Evolutionary conservation across 495 filamentous ascomycete species (phyloP).

Genomic region (Penicillium angulare): DNA sequence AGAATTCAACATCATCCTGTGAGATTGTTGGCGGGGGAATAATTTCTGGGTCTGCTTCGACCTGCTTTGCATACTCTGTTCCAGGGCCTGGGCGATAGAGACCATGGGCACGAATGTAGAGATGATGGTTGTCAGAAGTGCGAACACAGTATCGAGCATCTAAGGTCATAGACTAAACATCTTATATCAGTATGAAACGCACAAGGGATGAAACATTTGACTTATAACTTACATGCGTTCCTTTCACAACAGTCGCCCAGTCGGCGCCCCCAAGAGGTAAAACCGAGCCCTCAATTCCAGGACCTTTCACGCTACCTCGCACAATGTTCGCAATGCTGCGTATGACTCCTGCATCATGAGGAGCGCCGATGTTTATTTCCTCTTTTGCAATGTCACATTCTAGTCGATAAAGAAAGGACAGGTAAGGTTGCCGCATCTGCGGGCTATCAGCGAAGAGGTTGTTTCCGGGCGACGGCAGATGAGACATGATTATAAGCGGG

Average conservation of each 20-base stretch:
- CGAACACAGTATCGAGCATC: constrained; percentile 32
- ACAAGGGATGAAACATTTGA: background rate
- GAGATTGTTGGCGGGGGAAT: constrained; percentile 21
- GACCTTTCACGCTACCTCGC: constrained; percentile 27
- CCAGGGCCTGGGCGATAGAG: constrained; percentile 33
- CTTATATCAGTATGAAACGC: background rate
- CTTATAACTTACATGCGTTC: constrained; percentile 24
- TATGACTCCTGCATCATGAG: constrained; percentile 20
- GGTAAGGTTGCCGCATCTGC: constrained; percentile 26
- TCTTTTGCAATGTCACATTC: constrained; percentile 26
- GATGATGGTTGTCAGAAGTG: constrained; percentile 24
- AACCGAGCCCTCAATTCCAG: constrained; percentile 22
- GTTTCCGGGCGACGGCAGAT: constrained; percentile 22
- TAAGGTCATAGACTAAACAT: constrained; percentile 30
- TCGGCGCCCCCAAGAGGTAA: constrained; percentile 30
- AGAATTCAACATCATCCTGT: constrained; percentile 33
- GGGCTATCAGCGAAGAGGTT: constrained; percentile 23
- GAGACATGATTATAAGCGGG: constrained; percentile 11
- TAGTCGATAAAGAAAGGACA: constrained; percentile 26
- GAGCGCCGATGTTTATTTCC: constrained; percentile 26
- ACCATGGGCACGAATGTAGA: constrained; percentile 33
- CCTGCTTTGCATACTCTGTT: constrained; percentile 28
- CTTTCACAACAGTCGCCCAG: constrained; percentile 32
- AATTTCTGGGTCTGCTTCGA: constrained; percentile 14
- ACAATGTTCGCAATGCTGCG: constrained; percentile 31